Percentiles rank a stretch among this genome's conserved stretches.
Conservation (phyloP, 2,329 filamentous ascomycete species). For the Calycina herbarum region DNA sequence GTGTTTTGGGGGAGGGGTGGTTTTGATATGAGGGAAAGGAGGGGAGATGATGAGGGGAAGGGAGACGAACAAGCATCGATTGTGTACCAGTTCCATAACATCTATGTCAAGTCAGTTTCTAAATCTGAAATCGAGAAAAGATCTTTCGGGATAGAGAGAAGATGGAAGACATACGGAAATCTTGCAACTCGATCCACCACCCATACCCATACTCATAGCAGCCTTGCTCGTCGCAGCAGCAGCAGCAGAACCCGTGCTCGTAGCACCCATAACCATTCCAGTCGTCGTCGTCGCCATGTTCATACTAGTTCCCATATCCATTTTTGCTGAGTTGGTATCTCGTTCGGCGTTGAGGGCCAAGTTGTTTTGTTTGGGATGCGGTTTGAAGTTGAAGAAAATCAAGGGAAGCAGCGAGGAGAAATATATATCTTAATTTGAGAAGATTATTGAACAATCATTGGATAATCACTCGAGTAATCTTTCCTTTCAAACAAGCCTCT, state of each 20-base stretch:
- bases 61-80: slow-evolving; percentile 58
- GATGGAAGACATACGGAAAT: slow-evolving; percentile 12
- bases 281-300: slow-evolving; percentile 14
- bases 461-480: too few relatives aligned
- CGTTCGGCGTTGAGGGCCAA: neutral
- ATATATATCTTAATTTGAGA: too few relatives aligned
- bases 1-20: neutral
- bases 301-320: slow-evolving; percentile 26
- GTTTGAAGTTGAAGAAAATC: too few relatives aligned
- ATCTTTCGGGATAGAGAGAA: neutral
- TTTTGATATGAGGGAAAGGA: neutral
- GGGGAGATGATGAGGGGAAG: neutral
- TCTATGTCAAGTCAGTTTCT: slow-evolving; percentile 46
- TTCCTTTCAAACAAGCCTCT: too few relatives aligned
- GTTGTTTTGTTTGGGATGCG: neutral
- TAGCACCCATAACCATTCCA: slow-evolving; percentile 14
- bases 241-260: slow-evolving; percentile 13
- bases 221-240: slow-evolving; percentile 7
- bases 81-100: slow-evolving; percentile 80
- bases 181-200: slow-evolving; percentile 11
- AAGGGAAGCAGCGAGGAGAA: too few relatives aligned
- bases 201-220: slow-evolving; percentile 22
- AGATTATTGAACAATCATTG: too few relatives aligned
- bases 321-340: slow-evolving; percentile 12
- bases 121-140: neutral